phyloP scores from a whole-genome alignment of 805 yeast species.

The Starmerella floris region DNA sequence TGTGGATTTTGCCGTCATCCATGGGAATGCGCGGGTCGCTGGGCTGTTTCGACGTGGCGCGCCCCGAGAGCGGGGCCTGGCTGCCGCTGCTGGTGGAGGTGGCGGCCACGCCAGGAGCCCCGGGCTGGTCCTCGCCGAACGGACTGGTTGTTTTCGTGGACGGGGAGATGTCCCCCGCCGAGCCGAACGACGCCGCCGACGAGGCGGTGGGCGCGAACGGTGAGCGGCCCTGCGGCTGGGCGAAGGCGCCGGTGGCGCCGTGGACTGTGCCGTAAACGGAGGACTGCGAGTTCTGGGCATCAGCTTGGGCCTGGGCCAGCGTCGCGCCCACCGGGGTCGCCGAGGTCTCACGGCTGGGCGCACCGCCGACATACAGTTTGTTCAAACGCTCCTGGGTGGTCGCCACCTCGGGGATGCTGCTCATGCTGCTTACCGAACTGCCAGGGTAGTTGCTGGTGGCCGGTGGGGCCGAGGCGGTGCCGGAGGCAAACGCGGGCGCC shows the following conservation, averaged over 20 bases:
- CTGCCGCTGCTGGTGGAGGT: background rate
- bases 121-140: background rate
- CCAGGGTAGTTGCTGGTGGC: background rate
- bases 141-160: background rate
- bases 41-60: slow-evolving; percentile 19
- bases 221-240: background rate
- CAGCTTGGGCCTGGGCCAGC: slow-evolving; percentile 11
- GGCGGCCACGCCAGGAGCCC: background rate
- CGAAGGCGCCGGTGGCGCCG: background rate
- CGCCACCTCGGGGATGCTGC: background rate
- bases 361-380: slow-evolving; percentile 7
- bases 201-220: slow-evolving; percentile 1
- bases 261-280: background rate
- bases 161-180: background rate
- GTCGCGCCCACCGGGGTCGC: background rate
- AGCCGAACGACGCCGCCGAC: background rate
- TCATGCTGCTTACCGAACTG: background rate
- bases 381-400: slow-evolving; percentile 3
- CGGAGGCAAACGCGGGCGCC: background rate
- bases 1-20: slow-evolving; percentile 81
- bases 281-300: slow-evolving; percentile 1
- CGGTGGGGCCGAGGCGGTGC: background rate
- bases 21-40: slow-evolving; percentile 54
- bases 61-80: slow-evolving; percentile 7
- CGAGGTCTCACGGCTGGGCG: background rate